Conservation (phyloP, 345 rosid genomes). For the Lepidium aucheri region DNA sequence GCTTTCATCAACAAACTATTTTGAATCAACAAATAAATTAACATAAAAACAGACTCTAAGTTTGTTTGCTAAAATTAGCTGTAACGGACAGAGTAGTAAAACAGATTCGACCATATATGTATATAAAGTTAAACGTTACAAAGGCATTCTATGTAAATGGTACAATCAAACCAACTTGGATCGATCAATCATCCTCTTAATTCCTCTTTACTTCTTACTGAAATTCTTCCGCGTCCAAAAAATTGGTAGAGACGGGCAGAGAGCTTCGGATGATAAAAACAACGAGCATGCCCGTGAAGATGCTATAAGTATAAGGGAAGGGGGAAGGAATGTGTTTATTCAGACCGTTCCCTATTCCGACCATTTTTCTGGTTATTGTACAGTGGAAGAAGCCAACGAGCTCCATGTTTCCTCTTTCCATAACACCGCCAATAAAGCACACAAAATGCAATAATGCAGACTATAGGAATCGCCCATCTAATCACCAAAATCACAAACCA, state of each 20-base stretch:
- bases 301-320: conserved; percentile 15
- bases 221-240: conserved; percentile 23
- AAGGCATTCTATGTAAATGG: conserved; percentile 14
- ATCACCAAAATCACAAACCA: background rate
- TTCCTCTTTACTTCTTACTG: conserved; percentile 5
- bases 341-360: conserved; percentile 66
- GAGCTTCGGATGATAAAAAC: conserved; percentile 28
- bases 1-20: background rate
- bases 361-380: conserved; percentile 50
- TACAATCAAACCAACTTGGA: conserved; percentile 27
- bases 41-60: background rate
- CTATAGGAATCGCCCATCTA: conserved; percentile 94
- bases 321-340: conserved; percentile 27
- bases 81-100: background rate
- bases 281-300: conserved; percentile 29
- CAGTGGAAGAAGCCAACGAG: conserved; percentile 66
- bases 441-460: conserved; percentile 36
- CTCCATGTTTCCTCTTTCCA: conserved; percentile 67
- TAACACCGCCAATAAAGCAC: conserved; percentile 78
- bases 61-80: background rate
- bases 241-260: conserved; percentile 22
- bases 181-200: conserved; percentile 18
- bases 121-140: conserved; percentile 17
- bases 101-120: background rate
- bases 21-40: background rate